Base-by-base conservation (phyloP, 2,329 filamentous ascomycete genomes). In the Venturia pyrina region DNA sequence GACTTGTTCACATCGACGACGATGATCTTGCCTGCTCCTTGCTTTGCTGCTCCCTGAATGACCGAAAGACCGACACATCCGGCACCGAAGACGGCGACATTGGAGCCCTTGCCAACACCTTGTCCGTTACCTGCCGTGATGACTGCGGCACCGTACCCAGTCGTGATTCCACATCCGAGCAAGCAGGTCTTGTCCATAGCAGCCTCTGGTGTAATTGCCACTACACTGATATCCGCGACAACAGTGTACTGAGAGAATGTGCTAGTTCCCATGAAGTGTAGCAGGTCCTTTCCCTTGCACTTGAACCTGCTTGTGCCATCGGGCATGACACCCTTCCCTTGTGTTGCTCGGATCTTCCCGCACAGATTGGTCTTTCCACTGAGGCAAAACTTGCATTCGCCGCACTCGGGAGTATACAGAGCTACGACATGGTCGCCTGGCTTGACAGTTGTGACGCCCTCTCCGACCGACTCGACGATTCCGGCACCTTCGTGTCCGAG, bases 171-270 rank as follows among this genome's bases (percentile, higher is more conserved):
- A 78, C 95, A 99, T 75, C 95, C 95, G 64, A 99, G 86, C 78
- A 99, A 81, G 79, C 95, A 99, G 63, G 93, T 96, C 70, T 91
- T 88, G 83, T 99, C 95, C 87, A 97, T 96, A 68, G 91, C 90
- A 17, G 95, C 95, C 73, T 96, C 87, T 68, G 86, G 85, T 72
- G 93, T 93, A 71, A 99, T 92, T 69, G 93, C 89, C 37, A 99
- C 95, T 66, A 97, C 95, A 62, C 93, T 97, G 80, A 99, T 98
- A 78, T 99, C 95, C 77, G 95, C 93, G 46, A 99, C 91, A 70
- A 99, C 95, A 66, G 95, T 98, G 82, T 96, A 99, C 81, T 99
- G 95, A 41, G 91, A 96, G 84, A 99, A 99, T 72, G 95, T 99
- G 46, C 93, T 97, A 66, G 91, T 96, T 73, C 95, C 95, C 95